A percentile compares a stretch with the other conserved stretches of the same genome.
These are phyloP conservation scores for Hypoxylon intermedium DNA, from an alignment of 495 filamentous ascomycete species.

Conservation along the genomic window DNA sequence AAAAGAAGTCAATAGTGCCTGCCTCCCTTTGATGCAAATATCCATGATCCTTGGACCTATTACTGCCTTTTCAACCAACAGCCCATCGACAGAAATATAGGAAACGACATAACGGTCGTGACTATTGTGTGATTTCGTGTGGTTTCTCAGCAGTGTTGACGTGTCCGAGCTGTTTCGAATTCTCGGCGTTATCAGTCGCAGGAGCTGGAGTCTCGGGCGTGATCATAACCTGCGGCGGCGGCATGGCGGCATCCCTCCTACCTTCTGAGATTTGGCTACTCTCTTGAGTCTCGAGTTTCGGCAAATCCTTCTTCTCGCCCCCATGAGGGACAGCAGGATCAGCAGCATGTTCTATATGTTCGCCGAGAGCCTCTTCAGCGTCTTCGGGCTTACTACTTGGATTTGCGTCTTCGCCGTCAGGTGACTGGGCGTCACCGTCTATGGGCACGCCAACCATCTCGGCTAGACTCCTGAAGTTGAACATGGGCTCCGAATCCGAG, in stretches of 20 bases:
- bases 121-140: slow-evolving; percentile 47
- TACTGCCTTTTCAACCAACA: slow-evolving; percentile 5
- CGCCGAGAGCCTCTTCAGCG: slow-evolving; percentile 27
- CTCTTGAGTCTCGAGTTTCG: slow-evolving; percentile 15
- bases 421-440: slow-evolving; percentile 41
- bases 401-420: slow-evolving; percentile 10
- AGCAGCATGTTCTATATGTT: slow-evolving; percentile 36
- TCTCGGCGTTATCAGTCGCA: slow-evolving; percentile 32
- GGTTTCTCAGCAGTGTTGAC: slow-evolving; percentile 39
- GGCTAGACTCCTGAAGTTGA: slow-evolving; percentile 89
- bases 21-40: slow-evolving; percentile 32
- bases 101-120: background rate
- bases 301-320: slow-evolving; percentile 5
- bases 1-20: slow-evolving; percentile 27
- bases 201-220: slow-evolving; percentile 51
- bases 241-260: slow-evolving; percentile 2
- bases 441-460: slow-evolving; percentile 74
- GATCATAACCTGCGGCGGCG: slow-evolving; percentile 47
- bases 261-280: slow-evolving; percentile 9
- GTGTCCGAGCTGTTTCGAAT: slow-evolving; percentile 51
- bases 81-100: slow-evolving; percentile 1
- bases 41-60: slow-evolving; percentile 29
- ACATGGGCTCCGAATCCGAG: slow-evolving; percentile 75
- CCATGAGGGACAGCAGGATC: background rate
- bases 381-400: slow-evolving; percentile 26